phyloP scores from a whole-genome alignment of 805 yeast species.

The Starmerella vaccinii region DNA sequence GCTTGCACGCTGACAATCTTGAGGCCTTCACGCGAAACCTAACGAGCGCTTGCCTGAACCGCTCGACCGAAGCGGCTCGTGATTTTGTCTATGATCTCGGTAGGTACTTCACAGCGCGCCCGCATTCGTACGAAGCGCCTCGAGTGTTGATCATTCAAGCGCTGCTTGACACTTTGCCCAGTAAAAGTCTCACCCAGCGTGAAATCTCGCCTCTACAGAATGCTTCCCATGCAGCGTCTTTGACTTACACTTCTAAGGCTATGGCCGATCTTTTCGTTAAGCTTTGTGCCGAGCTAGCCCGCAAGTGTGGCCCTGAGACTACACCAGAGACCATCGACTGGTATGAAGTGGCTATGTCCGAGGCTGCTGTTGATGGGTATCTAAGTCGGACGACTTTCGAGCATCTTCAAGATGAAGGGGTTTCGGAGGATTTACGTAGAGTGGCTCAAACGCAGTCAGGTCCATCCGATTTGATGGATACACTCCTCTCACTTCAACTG shows the following conservation, averaged over 20 bases:
- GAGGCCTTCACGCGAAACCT: constrained; percentile 31
- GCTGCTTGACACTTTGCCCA: constrained; percentile 7
- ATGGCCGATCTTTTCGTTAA: constrained; percentile 17
- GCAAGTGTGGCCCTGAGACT: not conserved
- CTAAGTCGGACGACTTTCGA: not conserved
- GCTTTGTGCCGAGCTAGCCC: not conserved
- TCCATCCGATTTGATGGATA: not conserved
- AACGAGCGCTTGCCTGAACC: constrained; percentile 34
- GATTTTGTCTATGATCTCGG: constrained; percentile 32
- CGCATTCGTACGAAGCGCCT: constrained; percentile 51
- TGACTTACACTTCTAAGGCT: constrained; percentile 19
- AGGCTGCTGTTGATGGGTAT: not conserved
- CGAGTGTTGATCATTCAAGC: constrained; percentile 16
- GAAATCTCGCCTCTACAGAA: constrained; percentile 14
- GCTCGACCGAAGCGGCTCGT: constrained; percentile 28
- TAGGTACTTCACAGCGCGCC: constrained; percentile 38
- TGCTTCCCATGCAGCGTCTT: constrained; percentile 17
- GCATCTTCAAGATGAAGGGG: not conserved
- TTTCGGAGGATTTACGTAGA: not conserved
- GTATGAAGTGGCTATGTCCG: not conserved
- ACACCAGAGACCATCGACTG: not conserved
- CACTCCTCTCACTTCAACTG: not conserved
- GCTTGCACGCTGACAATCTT: constrained; percentile 51
- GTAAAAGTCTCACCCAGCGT: constrained; percentile 1
- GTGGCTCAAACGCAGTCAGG: not conserved